Conservation (phyloP, 352 stramenopile species). For the Globisporangium nodosum region DNA sequence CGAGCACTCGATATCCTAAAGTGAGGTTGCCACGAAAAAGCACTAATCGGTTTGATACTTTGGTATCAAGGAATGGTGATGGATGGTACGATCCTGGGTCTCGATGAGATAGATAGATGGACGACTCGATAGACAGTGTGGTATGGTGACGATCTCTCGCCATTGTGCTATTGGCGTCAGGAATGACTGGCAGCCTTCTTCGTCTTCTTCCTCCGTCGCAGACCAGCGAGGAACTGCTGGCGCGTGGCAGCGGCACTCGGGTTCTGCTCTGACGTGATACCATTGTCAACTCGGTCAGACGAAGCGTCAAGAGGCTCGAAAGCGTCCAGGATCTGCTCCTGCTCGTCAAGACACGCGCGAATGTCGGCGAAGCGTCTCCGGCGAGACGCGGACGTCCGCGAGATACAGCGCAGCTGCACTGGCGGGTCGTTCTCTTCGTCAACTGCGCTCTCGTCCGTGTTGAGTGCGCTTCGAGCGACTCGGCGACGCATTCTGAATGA, state of each 20-base stretch:
- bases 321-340: background rate
- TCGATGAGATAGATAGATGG: no score
- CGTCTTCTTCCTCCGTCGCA: background rate
- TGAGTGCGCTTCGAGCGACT: background rate
- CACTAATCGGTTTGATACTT: no score
- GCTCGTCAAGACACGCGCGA: conserved; percentile 9
- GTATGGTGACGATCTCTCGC: no score
- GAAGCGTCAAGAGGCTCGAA: background rate
- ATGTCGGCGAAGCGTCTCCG: conserved; percentile 12
- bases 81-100: no score
- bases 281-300: background rate
- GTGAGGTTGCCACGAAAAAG: no score
- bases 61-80: no score
- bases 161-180: background rate
- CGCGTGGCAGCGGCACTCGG: background rate
- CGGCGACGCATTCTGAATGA: background rate
- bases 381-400: background rate
- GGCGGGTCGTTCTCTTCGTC: no score
- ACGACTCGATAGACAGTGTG: no score
- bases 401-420: background rate
- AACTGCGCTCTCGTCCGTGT: no score
- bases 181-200: no score
- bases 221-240: background rate
- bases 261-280: no score
- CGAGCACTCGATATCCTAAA: no score